phyloP scores from a whole-genome alignment of 768 basidiomycete genomes.

The Kwoniella shandongensis region DNA sequence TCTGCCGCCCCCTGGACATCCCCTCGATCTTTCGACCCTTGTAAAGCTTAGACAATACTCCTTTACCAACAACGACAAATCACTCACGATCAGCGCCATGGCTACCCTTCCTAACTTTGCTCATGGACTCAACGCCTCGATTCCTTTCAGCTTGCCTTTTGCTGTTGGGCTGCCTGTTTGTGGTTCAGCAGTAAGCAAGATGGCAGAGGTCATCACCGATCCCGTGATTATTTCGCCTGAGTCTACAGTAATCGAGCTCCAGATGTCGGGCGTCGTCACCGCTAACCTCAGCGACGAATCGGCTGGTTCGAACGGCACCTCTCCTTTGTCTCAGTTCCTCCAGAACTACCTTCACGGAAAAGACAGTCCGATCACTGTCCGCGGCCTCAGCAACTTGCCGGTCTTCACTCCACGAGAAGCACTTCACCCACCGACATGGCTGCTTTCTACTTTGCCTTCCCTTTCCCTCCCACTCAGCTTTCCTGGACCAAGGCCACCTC shows the following conservation, averaged over 20 bases:
- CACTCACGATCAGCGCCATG: constrained; percentile 27
- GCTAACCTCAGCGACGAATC: constrained; percentile 17
- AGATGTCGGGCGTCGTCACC: constrained; percentile 34
- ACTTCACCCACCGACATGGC: constrained; percentile 40
- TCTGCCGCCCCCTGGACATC: constrained; percentile 39
- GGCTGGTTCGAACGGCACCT: background rate
- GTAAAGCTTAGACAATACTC: constrained; percentile 43
- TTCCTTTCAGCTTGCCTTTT: constrained; percentile 47
- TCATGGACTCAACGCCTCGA: constrained; percentile 23
- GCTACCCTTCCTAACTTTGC: constrained; percentile 44
- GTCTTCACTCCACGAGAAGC: constrained; percentile 13
- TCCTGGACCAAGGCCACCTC: constrained; percentile 45
- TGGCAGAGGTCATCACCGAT: constrained; percentile 49
- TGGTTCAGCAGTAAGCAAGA: constrained; percentile 20
- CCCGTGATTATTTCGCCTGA: constrained; percentile 27
- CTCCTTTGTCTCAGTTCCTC: constrained; percentile 43
- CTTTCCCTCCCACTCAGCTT: constrained; percentile 39
- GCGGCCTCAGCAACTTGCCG: constrained; percentile 34
- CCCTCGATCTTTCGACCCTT: constrained; percentile 42
- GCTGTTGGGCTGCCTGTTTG: constrained; percentile 33
- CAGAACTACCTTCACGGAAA: constrained; percentile 46
- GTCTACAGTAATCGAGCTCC: constrained; percentile 20
- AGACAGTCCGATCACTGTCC: constrained; percentile 45
- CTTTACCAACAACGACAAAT: constrained; percentile 15
- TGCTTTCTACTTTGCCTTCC: constrained; percentile 30